Percentiles rank a stretch among this genome's conserved stretches.
Conservation (phyloP, 1,284 basidiomycete genomes). For the Cystobasidiaceae sp. region DNA sequence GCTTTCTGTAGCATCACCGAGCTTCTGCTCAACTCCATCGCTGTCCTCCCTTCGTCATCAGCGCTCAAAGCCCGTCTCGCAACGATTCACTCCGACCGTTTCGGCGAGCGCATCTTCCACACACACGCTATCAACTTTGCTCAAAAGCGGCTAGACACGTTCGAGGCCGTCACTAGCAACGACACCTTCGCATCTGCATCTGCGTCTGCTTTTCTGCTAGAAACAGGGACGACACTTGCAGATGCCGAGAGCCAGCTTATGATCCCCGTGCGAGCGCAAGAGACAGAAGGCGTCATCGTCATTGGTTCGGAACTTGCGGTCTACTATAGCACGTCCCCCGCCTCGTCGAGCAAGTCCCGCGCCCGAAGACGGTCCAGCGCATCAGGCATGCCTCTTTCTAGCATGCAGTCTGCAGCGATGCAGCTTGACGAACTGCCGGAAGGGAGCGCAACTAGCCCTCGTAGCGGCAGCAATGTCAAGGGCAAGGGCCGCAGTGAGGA, state of each 20-base stretch:
- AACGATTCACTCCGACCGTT: background rate
- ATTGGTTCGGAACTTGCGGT: conserved; percentile 36
- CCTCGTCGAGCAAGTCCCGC: background rate
- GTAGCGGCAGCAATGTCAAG: background rate
- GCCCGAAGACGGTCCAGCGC: background rate
- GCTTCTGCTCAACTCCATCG: conserved; percentile 37
- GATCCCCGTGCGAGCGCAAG: conserved; percentile 23
- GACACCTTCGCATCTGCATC: background rate
- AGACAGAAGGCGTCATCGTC: conserved; percentile 33
- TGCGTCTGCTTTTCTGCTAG: background rate
- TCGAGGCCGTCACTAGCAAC: conserved; percentile 4
- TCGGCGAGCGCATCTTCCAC: conserved; percentile 27
- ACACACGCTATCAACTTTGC: conserved; percentile 13
- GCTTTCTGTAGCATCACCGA: conserved; percentile 26
- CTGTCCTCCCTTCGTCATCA: conserved; percentile 14
- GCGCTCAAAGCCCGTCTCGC: conserved; percentile 10
- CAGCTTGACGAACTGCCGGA: conserved; percentile 17
- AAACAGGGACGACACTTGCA: conserved; percentile 10
- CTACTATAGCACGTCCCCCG: conserved; percentile 5
- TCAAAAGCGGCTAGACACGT: conserved; percentile 3
- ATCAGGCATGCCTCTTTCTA: background rate
- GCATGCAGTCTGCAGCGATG: background rate
- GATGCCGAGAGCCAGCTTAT: conserved; percentile 37
- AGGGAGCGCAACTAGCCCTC: background rate
- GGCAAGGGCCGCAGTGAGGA: background rate